Percentiles rank a stretch among this genome's conserved stretches.
phyloP scores from a whole-genome alignment of 139 green algal species.

The Chlamydomonas asymmetrica region DNA sequence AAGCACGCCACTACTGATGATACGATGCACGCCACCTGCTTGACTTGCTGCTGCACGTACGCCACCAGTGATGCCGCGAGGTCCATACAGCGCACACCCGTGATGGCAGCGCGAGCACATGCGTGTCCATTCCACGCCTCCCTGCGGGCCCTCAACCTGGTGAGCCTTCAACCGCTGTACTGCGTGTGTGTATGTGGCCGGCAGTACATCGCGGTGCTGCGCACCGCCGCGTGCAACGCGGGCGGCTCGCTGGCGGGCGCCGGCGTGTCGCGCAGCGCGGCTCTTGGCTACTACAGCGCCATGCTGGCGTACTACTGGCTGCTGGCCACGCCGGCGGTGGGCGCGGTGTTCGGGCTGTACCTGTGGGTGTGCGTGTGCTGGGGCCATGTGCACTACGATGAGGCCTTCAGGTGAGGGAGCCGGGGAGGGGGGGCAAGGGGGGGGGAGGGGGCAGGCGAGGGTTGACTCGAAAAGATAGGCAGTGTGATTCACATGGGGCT shows the following conservation, averaged over 20 bases:
- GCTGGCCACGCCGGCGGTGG: slow-evolving; percentile 81
- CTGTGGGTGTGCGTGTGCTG: slow-evolving; percentile 77
- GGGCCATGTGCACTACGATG: slow-evolving; percentile 80
- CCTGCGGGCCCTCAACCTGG: no score
- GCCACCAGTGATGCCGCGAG: no score
- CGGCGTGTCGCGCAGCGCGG: no score
- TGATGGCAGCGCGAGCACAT: no score
- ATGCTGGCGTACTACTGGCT: slow-evolving; percentile 92
- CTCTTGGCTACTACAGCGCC: slow-evolving; percentile 76
- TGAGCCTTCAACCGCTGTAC: no score
- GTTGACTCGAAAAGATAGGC: neutral
- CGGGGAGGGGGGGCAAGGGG: neutral
- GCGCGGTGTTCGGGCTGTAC: slow-evolving; percentile 84
- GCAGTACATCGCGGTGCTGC: slow-evolving; percentile 68
- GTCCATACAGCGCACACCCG: no score
- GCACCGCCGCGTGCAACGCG: slow-evolving; percentile 64
- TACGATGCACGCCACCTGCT: neutral
- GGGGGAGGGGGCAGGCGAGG: neutral
- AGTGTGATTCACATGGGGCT: neutral
- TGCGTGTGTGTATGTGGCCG: no score
- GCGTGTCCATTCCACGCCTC: no score
- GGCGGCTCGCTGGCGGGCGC: slow-evolving; percentile 30
- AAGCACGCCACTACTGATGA: no score
- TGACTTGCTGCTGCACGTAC: no score
- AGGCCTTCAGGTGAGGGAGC: no score